phyloP scores from a whole-genome alignment of 176 grass and related monocot species.

The Puya raimondii region DNA sequence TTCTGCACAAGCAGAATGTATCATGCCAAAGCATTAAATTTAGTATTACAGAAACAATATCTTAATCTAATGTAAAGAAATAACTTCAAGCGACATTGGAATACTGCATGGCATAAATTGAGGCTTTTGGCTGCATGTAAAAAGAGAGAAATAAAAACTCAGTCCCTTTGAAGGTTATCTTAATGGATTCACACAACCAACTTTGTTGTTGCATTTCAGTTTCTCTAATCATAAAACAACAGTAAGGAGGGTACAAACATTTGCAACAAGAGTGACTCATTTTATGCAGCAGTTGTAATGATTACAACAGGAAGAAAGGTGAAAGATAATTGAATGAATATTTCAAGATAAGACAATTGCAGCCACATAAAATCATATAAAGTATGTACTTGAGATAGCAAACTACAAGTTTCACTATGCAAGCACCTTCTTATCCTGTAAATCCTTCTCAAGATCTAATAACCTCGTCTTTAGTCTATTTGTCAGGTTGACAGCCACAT shows the following conservation, averaged over 20 bases:
- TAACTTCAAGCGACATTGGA: background rate
- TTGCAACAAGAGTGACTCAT: too few species aligned
- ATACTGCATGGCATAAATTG: background rate
- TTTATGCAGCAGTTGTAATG: too few species aligned
- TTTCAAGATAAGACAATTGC: too few species aligned
- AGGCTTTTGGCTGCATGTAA: background rate
- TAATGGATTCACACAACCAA: too few species aligned
- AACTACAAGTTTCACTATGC: background rate
- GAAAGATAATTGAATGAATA: too few species aligned
- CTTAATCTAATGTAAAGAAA: background rate
- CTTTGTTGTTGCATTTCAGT: constrained; percentile 1
- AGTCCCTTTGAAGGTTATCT: background rate
- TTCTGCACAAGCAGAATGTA: constrained; percentile 40
- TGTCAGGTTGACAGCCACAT: constrained; percentile 48
- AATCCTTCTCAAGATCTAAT: constrained; percentile 60
- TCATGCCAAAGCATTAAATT: constrained; percentile 18
- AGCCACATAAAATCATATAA: too few species aligned
- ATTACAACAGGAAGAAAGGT: too few species aligned
- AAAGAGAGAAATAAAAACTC: background rate
- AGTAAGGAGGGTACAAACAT: too few species aligned
- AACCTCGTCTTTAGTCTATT: constrained; percentile 57
- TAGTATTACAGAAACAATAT: background rate
- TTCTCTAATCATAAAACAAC: background rate
- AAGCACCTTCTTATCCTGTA: constrained; percentile 81
- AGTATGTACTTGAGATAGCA: too few species aligned